phyloP scores from a whole-genome alignment of 78 protist species.

The Neovahlkampfia damariscottae region DNA sequence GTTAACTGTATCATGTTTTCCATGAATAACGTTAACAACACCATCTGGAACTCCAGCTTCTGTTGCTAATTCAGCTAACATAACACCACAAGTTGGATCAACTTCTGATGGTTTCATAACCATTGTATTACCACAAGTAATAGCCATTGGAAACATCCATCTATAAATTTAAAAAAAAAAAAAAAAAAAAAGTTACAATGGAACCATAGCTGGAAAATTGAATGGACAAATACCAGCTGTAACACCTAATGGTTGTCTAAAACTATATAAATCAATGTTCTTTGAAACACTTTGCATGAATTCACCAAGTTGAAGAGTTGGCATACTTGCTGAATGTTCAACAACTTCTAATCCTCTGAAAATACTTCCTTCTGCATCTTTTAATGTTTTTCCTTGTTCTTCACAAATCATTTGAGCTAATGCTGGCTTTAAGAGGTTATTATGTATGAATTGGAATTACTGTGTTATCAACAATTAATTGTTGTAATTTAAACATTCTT shows the following conservation, averaged over 20 bases:
- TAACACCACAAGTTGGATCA: conserved; percentile 68
- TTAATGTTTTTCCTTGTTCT: conserved; percentile 93
- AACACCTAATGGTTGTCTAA: conserved; percentile 90
- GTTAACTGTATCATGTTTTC: conserved; percentile 66
- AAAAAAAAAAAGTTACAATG: conserved; percentile 59
- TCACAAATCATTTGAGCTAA: conserved; percentile 61
- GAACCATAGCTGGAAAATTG: conserved; percentile 78
- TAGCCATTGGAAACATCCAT: conserved; percentile 85
- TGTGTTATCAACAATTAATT: conserved; percentile 58
- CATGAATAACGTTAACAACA: conserved; percentile 59
- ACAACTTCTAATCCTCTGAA: conserved; percentile 64
- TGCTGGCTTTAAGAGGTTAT: neutral
- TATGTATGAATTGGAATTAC: too few species aligned
- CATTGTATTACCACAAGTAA: conserved; percentile 83
- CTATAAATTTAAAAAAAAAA: too few species aligned
- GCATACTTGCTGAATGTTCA: conserved; percentile 76
- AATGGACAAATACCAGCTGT: conserved; percentile 87
- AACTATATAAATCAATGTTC: conserved; percentile 83
- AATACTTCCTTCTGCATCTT: conserved; percentile 65
- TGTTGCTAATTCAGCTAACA: conserved; percentile 61
- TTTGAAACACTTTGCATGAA: conserved; percentile 64
- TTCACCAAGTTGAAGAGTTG: conserved; percentile 74
- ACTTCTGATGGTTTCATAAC: conserved; percentile 93
- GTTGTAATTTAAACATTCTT: conserved; percentile 61
- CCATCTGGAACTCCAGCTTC: conserved; percentile 90